Evolutionary conservation across 1,284 basidiomycete genomes (phyloP), one percentile per base, ranked within the genome.

Genomic region (Microbotryomycetes sp.): DNA sequence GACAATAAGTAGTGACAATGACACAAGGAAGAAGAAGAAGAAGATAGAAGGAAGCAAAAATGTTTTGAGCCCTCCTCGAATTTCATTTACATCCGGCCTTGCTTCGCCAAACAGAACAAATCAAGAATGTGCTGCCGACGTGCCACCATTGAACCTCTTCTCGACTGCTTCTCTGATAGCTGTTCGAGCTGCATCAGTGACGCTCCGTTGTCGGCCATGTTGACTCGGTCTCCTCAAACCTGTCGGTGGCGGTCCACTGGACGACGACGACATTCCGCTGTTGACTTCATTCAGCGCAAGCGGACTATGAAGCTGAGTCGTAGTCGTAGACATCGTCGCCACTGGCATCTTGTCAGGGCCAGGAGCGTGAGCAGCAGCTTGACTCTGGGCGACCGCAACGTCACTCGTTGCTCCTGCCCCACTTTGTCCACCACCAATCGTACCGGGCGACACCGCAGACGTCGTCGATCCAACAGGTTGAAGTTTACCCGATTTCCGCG

Each of bases 111-210:
- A n/a, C n/a, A n/a, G n/a, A n/a, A n/a, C n/a, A n/a, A n/a, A n/a
- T n/a, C n/a, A n/a, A n/a, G n/a, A n/a, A n/a, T n/a, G n/a, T n/a
- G n/a, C n/a, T n/a, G n/a, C n/a, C n/a, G n/a, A n/a, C n/a, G n/a
- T n/a, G n/a, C n/a, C n/a, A n/a, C n/a, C n/a, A n/a, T n/a, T n/a
- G n/a, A n/a, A n/a, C n/a, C n/a, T n/a, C n/a, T n/a, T 49, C 62
- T 67, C 65, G 26, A 67, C 67, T 4, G 35, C 35, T 41, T 68
- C 64, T 27, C 56, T 45, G 1, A 68, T 64, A 0, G 67, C 67
- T 31, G 50, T 52, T 52, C 55, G 54, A 26, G 67, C 67, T 26
- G 67, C 61, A 18, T 68, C 64, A 21, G 67, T 68, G 23, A 68
- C 47, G 54, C 61, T 64, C 24, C 67, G 28, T 27, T 66, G 47